Conservation (phyloP, 192 early-diverging fungal species). For the Chytriomyces sp. region DNA sequence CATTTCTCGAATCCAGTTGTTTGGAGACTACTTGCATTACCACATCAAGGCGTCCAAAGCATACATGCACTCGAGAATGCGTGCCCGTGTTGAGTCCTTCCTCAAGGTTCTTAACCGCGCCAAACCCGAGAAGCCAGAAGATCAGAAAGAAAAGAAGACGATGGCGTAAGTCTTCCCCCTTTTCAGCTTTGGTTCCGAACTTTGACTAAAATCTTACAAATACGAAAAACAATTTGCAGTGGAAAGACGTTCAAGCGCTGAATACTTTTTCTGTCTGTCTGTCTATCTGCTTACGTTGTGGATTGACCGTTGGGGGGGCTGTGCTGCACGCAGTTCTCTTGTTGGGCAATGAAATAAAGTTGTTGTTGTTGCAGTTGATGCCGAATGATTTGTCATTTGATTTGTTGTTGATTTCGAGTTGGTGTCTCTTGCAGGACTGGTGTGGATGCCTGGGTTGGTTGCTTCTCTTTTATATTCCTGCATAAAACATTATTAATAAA, state of each 20-base stretch:
- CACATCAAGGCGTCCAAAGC: constrained; percentile 99
- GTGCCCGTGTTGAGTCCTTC: constrained; percentile 92
- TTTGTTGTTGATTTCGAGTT: too few species aligned
- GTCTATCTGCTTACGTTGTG: neutral
- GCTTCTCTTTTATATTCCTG: too few species aligned
- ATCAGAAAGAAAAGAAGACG: constrained; percentile 57
- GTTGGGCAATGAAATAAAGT: too few species aligned
- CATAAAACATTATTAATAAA: too few species aligned
- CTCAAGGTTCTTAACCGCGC: constrained; percentile 98
- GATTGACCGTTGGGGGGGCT: too few species aligned
- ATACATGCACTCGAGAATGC: constrained; percentile 99
- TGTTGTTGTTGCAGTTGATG: too few species aligned
- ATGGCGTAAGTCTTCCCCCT: constrained; percentile 39
- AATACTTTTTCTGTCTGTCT: constrained; percentile 4
- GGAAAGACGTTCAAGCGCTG: constrained; percentile 50
- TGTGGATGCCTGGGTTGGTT: too few species aligned
- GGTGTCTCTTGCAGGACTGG: too few species aligned
- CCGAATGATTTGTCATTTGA: too few species aligned
- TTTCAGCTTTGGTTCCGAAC: neutral
- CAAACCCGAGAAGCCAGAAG: constrained; percentile 82
- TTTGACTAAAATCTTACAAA: neutral
- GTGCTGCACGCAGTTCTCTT: too few species aligned
- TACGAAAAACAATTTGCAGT: constrained; percentile 20
- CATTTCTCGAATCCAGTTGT: constrained; percentile 95
- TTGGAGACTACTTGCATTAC: constrained; percentile 98